phyloP scores from a whole-genome alignment of 225 moss, liverwort and hornwort genomes.

The Anthoceros angustus region DNA sequence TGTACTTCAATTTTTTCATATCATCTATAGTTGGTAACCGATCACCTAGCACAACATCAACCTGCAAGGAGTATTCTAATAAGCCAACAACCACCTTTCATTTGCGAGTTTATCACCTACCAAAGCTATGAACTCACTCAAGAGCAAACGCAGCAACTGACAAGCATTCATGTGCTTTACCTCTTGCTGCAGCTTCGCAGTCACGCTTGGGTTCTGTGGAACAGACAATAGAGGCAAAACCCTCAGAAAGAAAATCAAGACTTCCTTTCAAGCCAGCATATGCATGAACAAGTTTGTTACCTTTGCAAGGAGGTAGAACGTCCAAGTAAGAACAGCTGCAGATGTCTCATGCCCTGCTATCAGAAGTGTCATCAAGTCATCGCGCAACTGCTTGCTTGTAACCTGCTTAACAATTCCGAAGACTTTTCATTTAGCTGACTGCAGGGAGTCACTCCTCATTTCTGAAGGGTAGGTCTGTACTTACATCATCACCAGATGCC shows the following conservation, averaged over 20 bases:
- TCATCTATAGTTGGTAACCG: slow-evolving; percentile 46
- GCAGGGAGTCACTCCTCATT: background rate
- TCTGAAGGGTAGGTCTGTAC: background rate
- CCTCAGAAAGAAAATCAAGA: background rate
- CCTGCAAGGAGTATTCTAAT: slow-evolving; percentile 17
- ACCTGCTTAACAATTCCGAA: slow-evolving; percentile 20
- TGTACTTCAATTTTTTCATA: slow-evolving; percentile 45
- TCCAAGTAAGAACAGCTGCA: slow-evolving; percentile 84
- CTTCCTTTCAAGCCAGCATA: too few species aligned
- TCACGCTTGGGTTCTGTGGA: slow-evolving; percentile 46
- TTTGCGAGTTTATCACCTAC: background rate
- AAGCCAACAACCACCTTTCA: background rate
- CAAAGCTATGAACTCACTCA: background rate
- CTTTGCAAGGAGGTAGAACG: slow-evolving; percentile 64
- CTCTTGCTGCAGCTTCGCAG: slow-evolving; percentile 61
- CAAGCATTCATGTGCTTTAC: slow-evolving; percentile 11
- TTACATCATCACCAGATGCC: slow-evolving; percentile 70
- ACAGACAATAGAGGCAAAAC: background rate
- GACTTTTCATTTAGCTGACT: background rate
- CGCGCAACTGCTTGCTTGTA: slow-evolving; percentile 69
- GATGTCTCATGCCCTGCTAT: slow-evolving; percentile 93
- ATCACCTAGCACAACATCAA: slow-evolving; percentile 56
- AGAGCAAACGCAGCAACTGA: background rate
- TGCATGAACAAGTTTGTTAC: slow-evolving; percentile 12
- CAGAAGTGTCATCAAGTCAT: slow-evolving; percentile 77